These are phyloP conservation scores for Vitis rupestris DNA, from an alignment of 164 flowering plant genomes.

Conservation along the genomic window DNA sequence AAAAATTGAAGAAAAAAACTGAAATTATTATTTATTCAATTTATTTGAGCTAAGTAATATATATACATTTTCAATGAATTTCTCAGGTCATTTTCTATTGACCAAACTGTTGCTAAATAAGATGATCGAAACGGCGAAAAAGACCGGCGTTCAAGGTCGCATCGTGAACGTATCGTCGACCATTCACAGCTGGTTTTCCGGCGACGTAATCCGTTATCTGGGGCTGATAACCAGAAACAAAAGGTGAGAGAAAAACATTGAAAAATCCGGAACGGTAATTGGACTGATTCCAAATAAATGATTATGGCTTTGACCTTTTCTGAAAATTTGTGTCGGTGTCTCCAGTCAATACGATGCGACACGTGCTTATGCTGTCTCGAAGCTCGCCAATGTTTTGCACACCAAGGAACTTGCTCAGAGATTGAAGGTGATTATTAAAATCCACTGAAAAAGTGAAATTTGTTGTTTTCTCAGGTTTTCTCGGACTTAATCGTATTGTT, in stretches of 20 bases:
- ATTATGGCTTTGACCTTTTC: constrained; percentile 11
- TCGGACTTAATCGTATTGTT: background rate
- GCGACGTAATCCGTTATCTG: constrained; percentile 65
- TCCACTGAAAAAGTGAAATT: constrained; percentile 11
- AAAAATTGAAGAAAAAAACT: background rate
- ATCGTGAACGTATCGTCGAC: constrained; percentile 91
- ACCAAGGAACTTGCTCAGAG: constrained; percentile 71
- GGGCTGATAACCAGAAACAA: constrained; percentile 46
- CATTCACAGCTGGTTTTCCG: constrained; percentile 82
- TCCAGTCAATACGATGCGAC: constrained; percentile 72
- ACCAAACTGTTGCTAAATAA: constrained; percentile 70
- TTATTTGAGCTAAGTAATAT: too few species aligned
- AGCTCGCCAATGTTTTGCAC: constrained; percentile 88
- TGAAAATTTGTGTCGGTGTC: constrained; percentile 14
- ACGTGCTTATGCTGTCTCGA: constrained; percentile 93
- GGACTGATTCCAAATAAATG: background rate
- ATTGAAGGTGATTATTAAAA: constrained; percentile 46
- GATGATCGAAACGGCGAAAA: constrained; percentile 73
- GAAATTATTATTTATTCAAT: too few species aligned
- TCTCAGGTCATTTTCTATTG: constrained; percentile 81
- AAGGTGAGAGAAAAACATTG: constrained; percentile 34
- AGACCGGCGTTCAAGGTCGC: constrained; percentile 73
- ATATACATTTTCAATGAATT: background rate
- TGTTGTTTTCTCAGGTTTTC: constrained; percentile 10
- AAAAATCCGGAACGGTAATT: background rate